Evolutionary conservation across 768 basidiomycete species (phyloP).

Genomic region (Phylloporus sp.): DNA sequence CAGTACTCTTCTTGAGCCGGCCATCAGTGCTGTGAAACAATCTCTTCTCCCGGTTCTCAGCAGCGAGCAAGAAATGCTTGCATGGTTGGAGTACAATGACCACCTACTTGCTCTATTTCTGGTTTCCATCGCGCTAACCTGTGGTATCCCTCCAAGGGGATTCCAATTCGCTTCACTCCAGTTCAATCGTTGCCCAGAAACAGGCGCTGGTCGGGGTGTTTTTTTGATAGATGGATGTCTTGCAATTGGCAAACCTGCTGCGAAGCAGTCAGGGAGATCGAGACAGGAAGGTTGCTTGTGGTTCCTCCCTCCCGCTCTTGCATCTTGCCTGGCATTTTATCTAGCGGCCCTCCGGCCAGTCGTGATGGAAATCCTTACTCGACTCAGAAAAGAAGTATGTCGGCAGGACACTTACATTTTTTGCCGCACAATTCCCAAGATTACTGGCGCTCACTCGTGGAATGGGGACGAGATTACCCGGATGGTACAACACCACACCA

Average conservation of each 20-base stretch:
- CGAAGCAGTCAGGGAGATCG: background rate
- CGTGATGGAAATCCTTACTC: background rate
- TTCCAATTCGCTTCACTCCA: background rate
- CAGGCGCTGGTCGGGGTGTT: background rate
- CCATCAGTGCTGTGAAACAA: background rate
- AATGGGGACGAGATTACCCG: background rate
- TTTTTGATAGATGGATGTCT: background rate
- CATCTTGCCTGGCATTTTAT: background rate
- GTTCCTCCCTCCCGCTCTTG: background rate
- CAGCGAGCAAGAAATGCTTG: background rate
- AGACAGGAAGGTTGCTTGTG: background rate
- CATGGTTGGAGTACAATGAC: background rate
- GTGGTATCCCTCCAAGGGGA: background rate
- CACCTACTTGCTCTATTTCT: background rate
- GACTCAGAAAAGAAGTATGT: background rate
- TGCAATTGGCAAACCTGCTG: background rate
- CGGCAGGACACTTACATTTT: background rate
- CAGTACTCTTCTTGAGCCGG: background rate
- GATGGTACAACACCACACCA: background rate
- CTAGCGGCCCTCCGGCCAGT: background rate
- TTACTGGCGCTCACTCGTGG: background rate
- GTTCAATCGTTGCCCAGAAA: background rate
- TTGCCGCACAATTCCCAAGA: background rate
- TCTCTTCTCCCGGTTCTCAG: background rate
- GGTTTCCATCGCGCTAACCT: background rate